A percentile compares a stretch with the other conserved stretches of the same genome.
Evolutionary conservation across 805 yeast genomes (phyloP).

Genomic region (Torulaspora franciscae): DNA sequence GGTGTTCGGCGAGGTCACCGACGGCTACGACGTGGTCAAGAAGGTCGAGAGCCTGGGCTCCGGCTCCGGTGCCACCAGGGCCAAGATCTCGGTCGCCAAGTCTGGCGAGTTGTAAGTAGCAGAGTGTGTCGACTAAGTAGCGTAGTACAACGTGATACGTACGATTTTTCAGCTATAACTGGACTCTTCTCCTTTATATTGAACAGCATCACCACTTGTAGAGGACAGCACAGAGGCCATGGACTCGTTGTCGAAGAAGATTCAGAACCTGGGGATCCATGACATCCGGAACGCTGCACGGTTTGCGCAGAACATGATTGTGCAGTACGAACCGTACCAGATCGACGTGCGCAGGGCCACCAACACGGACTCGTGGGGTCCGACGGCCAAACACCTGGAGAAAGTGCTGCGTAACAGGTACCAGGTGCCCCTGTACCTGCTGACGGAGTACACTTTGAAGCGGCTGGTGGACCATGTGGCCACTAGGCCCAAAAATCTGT

Average conservation of each 20-base stretch:
- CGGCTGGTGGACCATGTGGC: constrained; percentile 38
- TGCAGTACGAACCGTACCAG: constrained; percentile 38
- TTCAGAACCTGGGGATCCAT: constrained; percentile 36
- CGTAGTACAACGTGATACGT: neutral
- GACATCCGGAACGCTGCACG: constrained; percentile 40
- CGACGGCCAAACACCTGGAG: constrained; percentile 41
- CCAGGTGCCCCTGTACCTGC: constrained; percentile 32
- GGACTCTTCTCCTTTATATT: neutral
- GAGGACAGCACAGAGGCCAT: constrained; percentile 2
- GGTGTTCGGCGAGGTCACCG: constrained; percentile 88
- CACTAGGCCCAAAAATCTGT: constrained; percentile 34
- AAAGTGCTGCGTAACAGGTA: constrained; percentile 33
- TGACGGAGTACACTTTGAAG: constrained; percentile 36
- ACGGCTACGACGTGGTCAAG: constrained; percentile 82
- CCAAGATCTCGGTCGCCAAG: constrained; percentile 58
- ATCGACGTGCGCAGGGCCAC: constrained; percentile 43
- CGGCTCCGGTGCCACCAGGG: constrained; percentile 63
- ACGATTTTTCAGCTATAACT: neutral
- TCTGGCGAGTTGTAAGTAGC: constrained; percentile 40
- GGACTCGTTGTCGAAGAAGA: constrained; percentile 35
- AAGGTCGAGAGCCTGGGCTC: constrained; percentile 78
- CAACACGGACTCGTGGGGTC: constrained; percentile 52
- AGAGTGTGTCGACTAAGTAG: neutral
- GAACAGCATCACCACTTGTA: neutral
- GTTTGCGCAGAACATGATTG: constrained; percentile 38